Evolutionary conservation across 306 rosid species (phyloP).

Genomic region (Castanopsis chinensis): DNA sequence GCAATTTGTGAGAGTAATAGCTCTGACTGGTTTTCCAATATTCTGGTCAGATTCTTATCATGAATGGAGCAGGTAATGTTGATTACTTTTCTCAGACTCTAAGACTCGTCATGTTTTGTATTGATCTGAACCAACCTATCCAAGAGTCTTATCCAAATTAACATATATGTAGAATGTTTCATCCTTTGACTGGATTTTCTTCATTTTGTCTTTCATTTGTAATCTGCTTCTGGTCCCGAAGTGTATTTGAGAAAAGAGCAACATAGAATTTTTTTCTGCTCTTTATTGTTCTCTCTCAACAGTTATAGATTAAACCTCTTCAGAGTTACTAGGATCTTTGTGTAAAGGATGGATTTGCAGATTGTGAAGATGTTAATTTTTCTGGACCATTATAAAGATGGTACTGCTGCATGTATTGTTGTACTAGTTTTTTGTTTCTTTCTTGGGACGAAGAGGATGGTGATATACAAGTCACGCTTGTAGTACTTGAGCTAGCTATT

Average conservation of each 20-base stretch:
- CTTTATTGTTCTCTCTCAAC: neutral
- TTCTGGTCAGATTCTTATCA: constrained; percentile 21
- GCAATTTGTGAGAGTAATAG: constrained; percentile 16
- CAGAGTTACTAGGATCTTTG: neutral
- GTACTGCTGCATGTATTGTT: neutral
- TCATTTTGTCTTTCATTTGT: neutral
- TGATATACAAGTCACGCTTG: too few species aligned
- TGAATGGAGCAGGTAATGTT: constrained; percentile 17
- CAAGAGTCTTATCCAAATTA: constrained; percentile 21
- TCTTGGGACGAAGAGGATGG: too few species aligned
- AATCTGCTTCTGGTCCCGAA: neutral
- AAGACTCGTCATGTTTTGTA: neutral
- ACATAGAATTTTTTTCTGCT: neutral
- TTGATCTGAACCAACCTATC: constrained; percentile 9
- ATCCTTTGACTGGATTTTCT: neutral
- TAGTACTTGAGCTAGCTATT: too few species aligned
- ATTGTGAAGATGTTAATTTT: neutral
- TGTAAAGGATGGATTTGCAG: neutral
- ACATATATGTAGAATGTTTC: neutral
- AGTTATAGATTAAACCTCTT: neutral
- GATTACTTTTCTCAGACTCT: constrained; percentile 15
- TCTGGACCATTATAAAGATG: neutral
- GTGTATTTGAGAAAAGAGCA: neutral
- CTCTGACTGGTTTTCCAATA: constrained; percentile 16
- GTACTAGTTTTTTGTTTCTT: neutral